These are phyloP conservation scores for Xylariales sp. DNA, from an alignment of 2,329 filamentous ascomycete genomes.

Conservation along the genomic window DNA sequence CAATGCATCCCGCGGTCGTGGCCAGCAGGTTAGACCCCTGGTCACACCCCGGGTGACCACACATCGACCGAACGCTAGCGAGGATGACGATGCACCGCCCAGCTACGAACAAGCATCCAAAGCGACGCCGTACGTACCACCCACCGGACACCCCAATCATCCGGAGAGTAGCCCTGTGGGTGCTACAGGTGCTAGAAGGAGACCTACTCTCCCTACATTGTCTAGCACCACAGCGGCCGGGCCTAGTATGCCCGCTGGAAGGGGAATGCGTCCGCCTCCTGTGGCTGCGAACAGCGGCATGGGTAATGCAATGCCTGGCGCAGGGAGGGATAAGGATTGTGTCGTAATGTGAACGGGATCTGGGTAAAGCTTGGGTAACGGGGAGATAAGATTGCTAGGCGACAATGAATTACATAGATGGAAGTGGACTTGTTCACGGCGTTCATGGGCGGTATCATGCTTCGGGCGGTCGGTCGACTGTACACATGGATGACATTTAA, in stretches of 20 bases:
- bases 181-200: slow-evolving; percentile 17
- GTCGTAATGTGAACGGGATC: slow-evolving; percentile 25
- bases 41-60: slow-evolving; percentile 37
- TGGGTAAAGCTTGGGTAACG: no score
- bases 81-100: slow-evolving; percentile 48
- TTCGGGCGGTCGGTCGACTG: no score
- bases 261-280: slow-evolving; percentile 33
- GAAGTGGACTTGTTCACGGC: no score
- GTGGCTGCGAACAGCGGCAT: slow-evolving; percentile 12
- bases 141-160: slow-evolving; percentile 46
- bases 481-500: no score
- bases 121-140: slow-evolving; percentile 46
- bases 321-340: slow-evolving; percentile 24
- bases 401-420: no score
- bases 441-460: no score
- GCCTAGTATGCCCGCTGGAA: slow-evolving; percentile 17
- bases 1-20: slow-evolving; percentile 15
- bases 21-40: slow-evolving; percentile 40
- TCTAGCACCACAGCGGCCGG: neutral
- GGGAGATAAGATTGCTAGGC: no score
- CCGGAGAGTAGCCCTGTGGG: slow-evolving; percentile 33
- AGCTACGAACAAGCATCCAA: slow-evolving; percentile 55
- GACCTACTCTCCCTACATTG: slow-evolving; percentile 9
- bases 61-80: slow-evolving; percentile 33
- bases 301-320: slow-evolving; percentile 10